These are phyloP conservation scores for Jamesozyma piceae DNA, from an alignment of 805 yeast species.

Conservation along the genomic window DNA sequence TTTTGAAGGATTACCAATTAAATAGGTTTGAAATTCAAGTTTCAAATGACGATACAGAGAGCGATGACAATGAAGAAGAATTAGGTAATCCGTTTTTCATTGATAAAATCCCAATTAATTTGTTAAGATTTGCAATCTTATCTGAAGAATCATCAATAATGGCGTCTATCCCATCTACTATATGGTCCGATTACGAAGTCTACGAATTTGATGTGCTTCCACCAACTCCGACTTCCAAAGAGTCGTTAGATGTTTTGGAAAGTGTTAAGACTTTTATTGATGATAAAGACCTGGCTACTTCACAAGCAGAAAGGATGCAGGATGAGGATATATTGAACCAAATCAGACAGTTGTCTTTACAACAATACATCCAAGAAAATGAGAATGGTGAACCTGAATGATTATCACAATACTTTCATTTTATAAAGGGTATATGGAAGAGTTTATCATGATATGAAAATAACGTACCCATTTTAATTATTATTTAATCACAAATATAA, in stretches of 20 bases:
- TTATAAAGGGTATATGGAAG: too few relatives aligned
- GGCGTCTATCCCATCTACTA: slow-evolving; percentile 54
- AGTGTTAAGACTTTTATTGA: slow-evolving; percentile 29
- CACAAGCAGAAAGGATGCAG: slow-evolving; percentile 23
- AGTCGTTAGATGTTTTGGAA: slow-evolving; percentile 31
- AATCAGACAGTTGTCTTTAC: slow-evolving; percentile 26
- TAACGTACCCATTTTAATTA: not conserved
- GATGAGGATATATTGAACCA: slow-evolving; percentile 28
- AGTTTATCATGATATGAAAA: not conserved
- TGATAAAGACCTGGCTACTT: slow-evolving; percentile 20
- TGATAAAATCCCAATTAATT: slow-evolving; percentile 43
- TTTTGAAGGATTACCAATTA: slow-evolving; percentile 15
- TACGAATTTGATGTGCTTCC: slow-evolving; percentile 69
- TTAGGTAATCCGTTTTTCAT: slow-evolving; percentile 16
- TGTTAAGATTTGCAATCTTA: slow-evolving; percentile 57
- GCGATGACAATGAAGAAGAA: not conserved
- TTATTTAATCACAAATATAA: not conserved
- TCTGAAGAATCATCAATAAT: slow-evolving; percentile 64
- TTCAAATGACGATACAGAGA: not conserved
- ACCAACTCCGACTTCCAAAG: slow-evolving; percentile 37
- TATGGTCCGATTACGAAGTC: slow-evolving; percentile 55
- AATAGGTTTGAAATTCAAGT: slow-evolving; percentile 2
- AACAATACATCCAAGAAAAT: slow-evolving; percentile 25
- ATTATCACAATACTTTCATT: too few relatives aligned
- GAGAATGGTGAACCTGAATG: slow-evolving; percentile 4